Evolutionary conservation across 495 filamentous ascomycete species (phyloP), one percentile per base, ranked within the genome.

Genomic region (Talaromyces nanjingensis): DNA sequence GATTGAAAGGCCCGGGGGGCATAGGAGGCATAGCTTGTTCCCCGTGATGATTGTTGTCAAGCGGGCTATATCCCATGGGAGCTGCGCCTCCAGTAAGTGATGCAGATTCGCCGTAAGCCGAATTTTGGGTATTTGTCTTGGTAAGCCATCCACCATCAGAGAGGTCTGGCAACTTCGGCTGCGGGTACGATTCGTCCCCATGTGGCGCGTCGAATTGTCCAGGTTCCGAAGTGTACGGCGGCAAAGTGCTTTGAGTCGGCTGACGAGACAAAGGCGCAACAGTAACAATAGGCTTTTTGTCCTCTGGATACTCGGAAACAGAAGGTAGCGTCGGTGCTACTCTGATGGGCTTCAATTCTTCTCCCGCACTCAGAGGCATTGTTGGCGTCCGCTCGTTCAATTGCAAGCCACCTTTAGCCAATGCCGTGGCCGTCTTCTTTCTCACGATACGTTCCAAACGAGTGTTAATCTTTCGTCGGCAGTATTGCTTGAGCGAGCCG

Each of bases 391-490:
- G 77, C 64, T 87, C 83, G 58, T 84, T 85, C 71, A 84, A 66
- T 74, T 79, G 70, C 73, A 85, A 83, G 22, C 93, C 89, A 18
- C 59, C 47, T 64, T 91, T 90, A 34, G 85, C 86, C 54, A 98
- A 72, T 0, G 91, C 93, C 73, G 92, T 93, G 71, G 90, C 89
- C 68, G 96, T 87, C 74, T 93, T 97, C 64, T 77, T 80, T 16
- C 82, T 79, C 4, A 97, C 92, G 65, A 98, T 94, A 59, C 86
- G 82, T 63, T 85, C 87, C 66, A 98, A 78, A 62, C 92, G 81
- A 52, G 80, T 86, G 70, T 96, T 92, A 71, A 96, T 86, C 77
- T 97, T 96, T 16, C 92, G 85, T 64, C 90, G 87, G 71, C 93
- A 97, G 76, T 96, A 98, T 14, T 86, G 86, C 12, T 84, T 83